Conservation (phyloP, 768 basidiomycete genomes). For the Mrakia hoshinonis region DNA sequence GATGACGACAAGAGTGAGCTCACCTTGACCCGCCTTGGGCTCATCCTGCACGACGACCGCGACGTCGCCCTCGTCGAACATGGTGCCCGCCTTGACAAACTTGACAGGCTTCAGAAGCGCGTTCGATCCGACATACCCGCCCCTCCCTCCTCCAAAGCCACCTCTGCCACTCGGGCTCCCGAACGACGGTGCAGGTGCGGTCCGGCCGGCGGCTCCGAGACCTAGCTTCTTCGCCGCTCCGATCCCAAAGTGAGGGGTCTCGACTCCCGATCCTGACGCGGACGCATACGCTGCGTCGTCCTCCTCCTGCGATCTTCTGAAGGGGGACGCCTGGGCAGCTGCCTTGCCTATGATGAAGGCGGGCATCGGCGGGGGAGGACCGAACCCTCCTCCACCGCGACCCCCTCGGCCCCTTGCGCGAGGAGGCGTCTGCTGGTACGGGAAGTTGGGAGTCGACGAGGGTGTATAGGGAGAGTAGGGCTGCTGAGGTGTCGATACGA, state of each 20-base stretch:
- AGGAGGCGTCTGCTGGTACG: neutral
- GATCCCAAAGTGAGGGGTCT: slow-evolving; percentile 25
- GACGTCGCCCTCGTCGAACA: slow-evolving; percentile 28
- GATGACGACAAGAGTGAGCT: neutral
- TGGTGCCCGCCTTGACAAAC: slow-evolving; percentile 30
- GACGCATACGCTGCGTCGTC: slow-evolving; percentile 17
- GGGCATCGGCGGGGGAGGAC: slow-evolving; percentile 22
- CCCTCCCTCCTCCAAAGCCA: neutral
- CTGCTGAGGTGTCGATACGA: neutral
- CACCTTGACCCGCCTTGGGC: neutral
- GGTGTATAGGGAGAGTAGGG: neutral
- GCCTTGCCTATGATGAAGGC: slow-evolving; percentile 21
- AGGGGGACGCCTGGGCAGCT: neutral
- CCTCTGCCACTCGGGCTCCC: neutral
- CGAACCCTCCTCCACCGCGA: neutral
- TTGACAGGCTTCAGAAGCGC: slow-evolving; percentile 16
- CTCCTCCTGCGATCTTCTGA: slow-evolving; percentile 21
- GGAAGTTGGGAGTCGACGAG: neutral
- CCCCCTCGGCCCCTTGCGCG: slow-evolving; percentile 15
- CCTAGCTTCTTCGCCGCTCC: slow-evolving; percentile 11
- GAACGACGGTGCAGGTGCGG: too few relatives aligned
- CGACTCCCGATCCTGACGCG: slow-evolving; percentile 7
- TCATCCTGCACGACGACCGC: slow-evolving; percentile 7
- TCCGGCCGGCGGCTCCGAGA: neutral
- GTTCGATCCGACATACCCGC: slow-evolving; percentile 7